These are phyloP conservation scores for Lactarius deliciosus DNA, from an alignment of 768 basidiomycete species.

Conservation along the genomic window DNA sequence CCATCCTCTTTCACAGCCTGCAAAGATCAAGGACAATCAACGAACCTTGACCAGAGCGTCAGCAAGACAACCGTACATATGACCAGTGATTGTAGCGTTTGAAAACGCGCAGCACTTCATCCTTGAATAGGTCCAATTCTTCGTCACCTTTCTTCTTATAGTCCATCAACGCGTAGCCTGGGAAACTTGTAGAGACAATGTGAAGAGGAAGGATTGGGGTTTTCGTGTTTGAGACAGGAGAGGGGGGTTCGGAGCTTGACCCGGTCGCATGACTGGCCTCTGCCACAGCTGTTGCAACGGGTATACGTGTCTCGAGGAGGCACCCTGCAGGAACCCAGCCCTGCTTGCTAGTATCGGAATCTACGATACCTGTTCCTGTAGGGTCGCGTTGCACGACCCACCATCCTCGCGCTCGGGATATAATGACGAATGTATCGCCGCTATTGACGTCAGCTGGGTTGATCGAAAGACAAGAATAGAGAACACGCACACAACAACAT, in stretches of 20 bases:
- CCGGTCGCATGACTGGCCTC: conserved; percentile 71
- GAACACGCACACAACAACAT: conserved; percentile 84
- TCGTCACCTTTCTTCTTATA: conserved; percentile 93
- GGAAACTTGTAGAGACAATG: conserved; percentile 97
- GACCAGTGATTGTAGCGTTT: conserved; percentile 99
- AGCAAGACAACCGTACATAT: conserved; percentile 54
- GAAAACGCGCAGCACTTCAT: conserved; percentile 87
- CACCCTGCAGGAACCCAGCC: conserved; percentile 99
- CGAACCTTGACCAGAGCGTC: conserved; percentile 18
- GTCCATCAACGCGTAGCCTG: conserved; percentile 94
- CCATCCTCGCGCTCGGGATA: conserved; percentile 96
- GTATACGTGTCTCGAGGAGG: conserved; percentile 87
- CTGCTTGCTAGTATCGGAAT: conserved; percentile 74
- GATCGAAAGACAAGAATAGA: conserved; percentile 26
- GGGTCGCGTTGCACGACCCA: conserved; percentile 98
- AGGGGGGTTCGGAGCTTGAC: conserved; percentile 36
- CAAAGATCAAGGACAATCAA: conserved; percentile 20
- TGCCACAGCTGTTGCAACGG: conserved; percentile 83
- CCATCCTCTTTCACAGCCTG: conserved; percentile 92
- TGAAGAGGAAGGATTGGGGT: conserved; percentile 86
- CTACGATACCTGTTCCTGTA: conserved; percentile 75
- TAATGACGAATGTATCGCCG: conserved; percentile 90
- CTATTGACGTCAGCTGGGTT: conserved; percentile 40
- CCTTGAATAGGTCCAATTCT: conserved; percentile 85
- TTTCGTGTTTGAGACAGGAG: conserved; percentile 39